Evolutionary conservation across 202 grass and related monocot genomes (phyloP).

Genomic region (Setaria viridis): DNA sequence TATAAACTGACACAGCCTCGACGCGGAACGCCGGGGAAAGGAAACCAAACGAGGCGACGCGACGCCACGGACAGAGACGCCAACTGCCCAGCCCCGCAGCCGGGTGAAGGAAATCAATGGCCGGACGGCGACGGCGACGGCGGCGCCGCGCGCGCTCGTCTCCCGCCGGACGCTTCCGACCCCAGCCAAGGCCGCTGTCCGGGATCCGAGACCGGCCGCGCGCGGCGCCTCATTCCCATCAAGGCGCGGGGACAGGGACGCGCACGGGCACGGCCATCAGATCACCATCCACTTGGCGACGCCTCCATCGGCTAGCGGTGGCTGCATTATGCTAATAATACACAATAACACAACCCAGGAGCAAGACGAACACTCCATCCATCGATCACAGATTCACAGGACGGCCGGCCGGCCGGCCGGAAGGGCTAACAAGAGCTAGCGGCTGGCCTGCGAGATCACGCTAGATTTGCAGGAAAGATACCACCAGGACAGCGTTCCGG

Average conservation of each 20-base stretch:
- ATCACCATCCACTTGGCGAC: too few relatives aligned
- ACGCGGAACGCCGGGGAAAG: not conserved
- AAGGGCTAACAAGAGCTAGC: not conserved
- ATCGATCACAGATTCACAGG: not conserved
- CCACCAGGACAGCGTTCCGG: not conserved
- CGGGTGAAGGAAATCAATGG: not conserved
- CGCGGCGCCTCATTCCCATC: not conserved
- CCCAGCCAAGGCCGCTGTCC: not conserved
- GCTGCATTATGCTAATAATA: not conserved
- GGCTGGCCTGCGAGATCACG: slow-evolving; percentile 31
- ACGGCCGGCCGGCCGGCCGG: not conserved
- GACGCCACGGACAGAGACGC: slow-evolving; percentile 6
- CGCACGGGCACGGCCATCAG: not conserved
- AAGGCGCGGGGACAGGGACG: slow-evolving; percentile 8
- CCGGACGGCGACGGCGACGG: not conserved
- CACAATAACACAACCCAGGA: not conserved
- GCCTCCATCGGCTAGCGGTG: too few relatives aligned
- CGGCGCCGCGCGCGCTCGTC: not conserved
- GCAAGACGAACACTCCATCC: not conserved
- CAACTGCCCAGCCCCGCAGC: not conserved
- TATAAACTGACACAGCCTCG: slow-evolving; percentile 1
- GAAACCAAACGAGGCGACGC: not conserved
- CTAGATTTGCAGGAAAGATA: slow-evolving; percentile 19
- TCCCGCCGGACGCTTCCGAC: not conserved
- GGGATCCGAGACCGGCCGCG: not conserved